Evolutionary conservation across 2,329 filamentous ascomycete species (phyloP).

Genomic region (Curvularia eragrostidis): DNA sequence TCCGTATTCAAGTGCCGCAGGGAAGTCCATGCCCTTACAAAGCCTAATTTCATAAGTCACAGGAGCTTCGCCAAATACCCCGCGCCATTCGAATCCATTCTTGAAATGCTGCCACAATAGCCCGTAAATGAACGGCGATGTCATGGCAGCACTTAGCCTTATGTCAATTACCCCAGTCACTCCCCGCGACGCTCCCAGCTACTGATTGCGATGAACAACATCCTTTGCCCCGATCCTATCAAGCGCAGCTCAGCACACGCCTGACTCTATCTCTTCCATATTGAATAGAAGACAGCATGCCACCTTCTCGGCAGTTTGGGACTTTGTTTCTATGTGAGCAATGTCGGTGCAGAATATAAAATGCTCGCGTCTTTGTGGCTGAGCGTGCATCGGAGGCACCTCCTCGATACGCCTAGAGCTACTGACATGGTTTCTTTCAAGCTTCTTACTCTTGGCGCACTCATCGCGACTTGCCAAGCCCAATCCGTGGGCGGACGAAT

Average conservation of each 20-base stretch:
- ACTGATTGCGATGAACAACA: background rate
- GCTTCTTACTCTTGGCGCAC: conserved; percentile 19
- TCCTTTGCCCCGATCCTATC: background rate
- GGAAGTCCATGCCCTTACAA: background rate
- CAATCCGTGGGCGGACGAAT: conserved; percentile 27
- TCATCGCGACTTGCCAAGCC: conserved; percentile 17
- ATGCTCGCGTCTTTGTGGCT: background rate
- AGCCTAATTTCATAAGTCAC: background rate
- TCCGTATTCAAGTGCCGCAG: background rate
- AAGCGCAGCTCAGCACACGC: background rate
- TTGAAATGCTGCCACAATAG: background rate
- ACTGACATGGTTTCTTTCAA: conserved; percentile 30
- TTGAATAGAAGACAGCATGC: background rate
- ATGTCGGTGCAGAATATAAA: background rate
- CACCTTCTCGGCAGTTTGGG: background rate
- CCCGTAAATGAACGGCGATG: background rate
- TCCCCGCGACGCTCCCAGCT: background rate
- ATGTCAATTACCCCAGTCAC: background rate
- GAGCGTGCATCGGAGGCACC: background rate
- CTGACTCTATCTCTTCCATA: background rate
- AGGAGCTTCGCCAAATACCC: background rate
- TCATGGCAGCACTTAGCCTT: background rate
- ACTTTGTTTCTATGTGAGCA: background rate
- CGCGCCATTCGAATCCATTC: background rate
- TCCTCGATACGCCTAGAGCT: background rate